Conservation (phyloP, 495 filamentous ascomycete genomes). For the Lepidopterella palustris region DNA sequence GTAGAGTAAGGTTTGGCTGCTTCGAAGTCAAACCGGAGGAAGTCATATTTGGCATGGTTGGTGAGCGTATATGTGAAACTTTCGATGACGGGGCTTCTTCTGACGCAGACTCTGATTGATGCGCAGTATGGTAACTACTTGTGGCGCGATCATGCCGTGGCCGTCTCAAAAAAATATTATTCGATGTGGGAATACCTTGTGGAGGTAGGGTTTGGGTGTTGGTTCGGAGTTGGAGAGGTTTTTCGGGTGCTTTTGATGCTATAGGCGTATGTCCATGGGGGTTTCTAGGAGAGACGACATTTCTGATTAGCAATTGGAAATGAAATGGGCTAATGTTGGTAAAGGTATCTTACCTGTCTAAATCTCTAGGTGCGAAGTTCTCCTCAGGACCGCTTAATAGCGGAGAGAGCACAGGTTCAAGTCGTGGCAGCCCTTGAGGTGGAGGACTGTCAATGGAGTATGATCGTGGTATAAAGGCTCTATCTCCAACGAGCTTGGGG, state of each 20-base stretch:
- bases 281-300: slow-evolving; percentile 9
- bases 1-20: slow-evolving; percentile 26
- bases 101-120: slow-evolving; percentile 11
- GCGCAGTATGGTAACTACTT: slow-evolving; percentile 15
- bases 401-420: slow-evolving; percentile 15
- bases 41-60: slow-evolving; percentile 34
- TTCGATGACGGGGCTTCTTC: slow-evolving; percentile 7
- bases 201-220: slow-evolving; percentile 2
- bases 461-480: slow-evolving; percentile 15
- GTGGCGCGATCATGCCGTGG: slow-evolving; percentile 14
- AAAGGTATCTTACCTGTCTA: slow-evolving; percentile 28
- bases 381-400: slow-evolving; percentile 13
- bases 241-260: slow-evolving; percentile 7
- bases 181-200: not conserved
- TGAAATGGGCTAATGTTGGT: not conserved
- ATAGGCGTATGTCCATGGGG: slow-evolving; percentile 26
- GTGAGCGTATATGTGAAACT: slow-evolving; percentile 20
- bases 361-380: slow-evolving; percentile 27
- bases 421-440: slow-evolving; percentile 5
- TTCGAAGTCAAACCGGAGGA: slow-evolving; percentile 27
- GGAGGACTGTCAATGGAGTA: slow-evolving; percentile 19
- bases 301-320: not conserved
- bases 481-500: slow-evolving; percentile 1
- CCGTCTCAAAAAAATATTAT: not conserved
- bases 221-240: slow-evolving; percentile 7